Evolutionary conservation across 1,284 basidiomycete genomes (phyloP), one percentile per base, ranked within the genome.

Genomic region (Inonotus obliquus): DNA sequence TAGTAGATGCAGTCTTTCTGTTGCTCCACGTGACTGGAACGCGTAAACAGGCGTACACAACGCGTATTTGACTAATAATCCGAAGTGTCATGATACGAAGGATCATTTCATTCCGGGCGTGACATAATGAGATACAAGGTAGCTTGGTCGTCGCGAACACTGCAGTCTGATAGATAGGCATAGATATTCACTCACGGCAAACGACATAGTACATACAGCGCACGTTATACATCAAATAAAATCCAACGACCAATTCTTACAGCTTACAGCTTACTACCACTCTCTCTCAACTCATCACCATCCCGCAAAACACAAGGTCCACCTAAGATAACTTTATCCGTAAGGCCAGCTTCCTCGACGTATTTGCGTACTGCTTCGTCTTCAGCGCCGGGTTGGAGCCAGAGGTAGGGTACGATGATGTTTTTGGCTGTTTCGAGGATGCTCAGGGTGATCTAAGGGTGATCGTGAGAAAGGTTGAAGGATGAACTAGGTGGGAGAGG

Each of bases 341-440:
- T 73, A 53, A 92, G 71, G 2, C 76, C 79, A 63, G 84, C 83
- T 59, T 80, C 74, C 39, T 76, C 74, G 67, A 87, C 81, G 65
- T 77, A 86, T 11, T 73, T 66, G 41, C 71, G 71, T 54, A 86
- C 84, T 5, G 72, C 72, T 44, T 74, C 81, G 68, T 91, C 86
- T 66, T 88, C 86, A 10, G 91, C 89, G 25, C 92, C 92, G 13
- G 92, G 92, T 72, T 95, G 92, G 44, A 94, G 80, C 92, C 92
- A 95, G 52, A 94, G 77, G 1, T 84, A 79, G 17, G 85, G 85
- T 10, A 92, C 76, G 35, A 76, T 74, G 25, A 86, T 77, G 1
- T 79, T 77, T 69, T 85, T 86, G 6, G 87, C 87, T 63, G 85
- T 79, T 69, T 87, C 76, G 65, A 91, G 74, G 55, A 90, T 67